Percentiles rank a stretch among this genome's conserved stretches.
phyloP scores from a whole-genome alignment of 495 filamentous ascomycete species.

The Xylaria cubensis region DNA sequence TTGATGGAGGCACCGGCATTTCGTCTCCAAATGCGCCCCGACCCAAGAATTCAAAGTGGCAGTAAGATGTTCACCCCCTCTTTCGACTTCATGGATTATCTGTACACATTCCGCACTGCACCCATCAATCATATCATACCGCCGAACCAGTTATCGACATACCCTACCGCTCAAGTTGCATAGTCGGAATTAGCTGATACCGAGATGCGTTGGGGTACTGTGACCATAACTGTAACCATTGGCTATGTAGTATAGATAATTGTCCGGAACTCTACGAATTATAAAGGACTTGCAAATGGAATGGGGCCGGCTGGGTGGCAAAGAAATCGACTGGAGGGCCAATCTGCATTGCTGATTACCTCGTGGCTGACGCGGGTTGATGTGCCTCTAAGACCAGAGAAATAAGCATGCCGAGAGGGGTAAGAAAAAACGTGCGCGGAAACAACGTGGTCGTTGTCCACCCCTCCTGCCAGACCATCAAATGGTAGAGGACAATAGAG shows the following conservation, averaged over 20 bases:
- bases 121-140: not conserved
- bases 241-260: not conserved
- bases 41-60: not conserved
- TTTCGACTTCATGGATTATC: not conserved
- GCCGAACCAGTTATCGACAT: not conserved
- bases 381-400: slow-evolving; percentile 10
- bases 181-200: not conserved
- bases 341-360: slow-evolving; percentile 16
- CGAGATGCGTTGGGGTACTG: not conserved
- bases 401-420: slow-evolving; percentile 22
- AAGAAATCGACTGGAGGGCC: not conserved
- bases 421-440: slow-evolving; percentile 23
- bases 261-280: slow-evolving; percentile 3
- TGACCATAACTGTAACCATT: not conserved
- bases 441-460: slow-evolving; percentile 13
- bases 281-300: not conserved
- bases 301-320: slow-evolving; percentile 3
- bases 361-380: slow-evolving; percentile 26
- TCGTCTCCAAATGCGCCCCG: slow-evolving; percentile 9
- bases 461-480: slow-evolving; percentile 8
- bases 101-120: not conserved
- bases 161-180: not conserved
- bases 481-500: not conserved
- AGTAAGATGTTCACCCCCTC: not conserved
- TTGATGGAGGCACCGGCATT: slow-evolving; percentile 1